Evolutionary conservation across 164 flowering plant genomes (phyloP), one percentile per base, ranked within the genome.

Genomic region (Tetrastigma voinierianum): DNA sequence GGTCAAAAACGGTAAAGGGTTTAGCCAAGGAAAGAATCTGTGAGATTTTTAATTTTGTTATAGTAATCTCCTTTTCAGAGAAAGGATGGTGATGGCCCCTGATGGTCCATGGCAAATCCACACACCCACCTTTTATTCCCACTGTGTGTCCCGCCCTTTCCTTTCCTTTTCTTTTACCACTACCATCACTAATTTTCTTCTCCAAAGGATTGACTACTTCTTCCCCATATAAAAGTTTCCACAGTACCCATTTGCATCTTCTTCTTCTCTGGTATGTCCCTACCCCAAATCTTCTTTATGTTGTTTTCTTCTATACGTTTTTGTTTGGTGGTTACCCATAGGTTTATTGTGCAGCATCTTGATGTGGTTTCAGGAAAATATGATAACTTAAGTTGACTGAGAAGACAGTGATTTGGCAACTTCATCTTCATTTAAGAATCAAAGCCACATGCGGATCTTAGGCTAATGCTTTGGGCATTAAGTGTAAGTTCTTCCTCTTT

Each of bases 41-140:
- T n/a, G n/a, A n/a, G n/a, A n/a, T n/a, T n/a, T n/a, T n/a, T n/a
- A n/a, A n/a, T n/a, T n/a, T n/a, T n/a, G n/a, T n/a, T n/a, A n/a
- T n/a, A n/a, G n/a, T n/a, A n/a, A n/a, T n/a, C n/a, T n/a, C n/a
- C n/a, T n/a, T n/a, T n/a, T n/a, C n/a, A n/a, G n/a, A 43, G 14
- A 53, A 67, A 63, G 23, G 78, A 68, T 75, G 71, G 61, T n/a
- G n/a, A n/a, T n/a, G n/a, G n/a, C n/a, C n/a, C n/a, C n/a, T 53
- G 61, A 65, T 73, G 83, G 84, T 76, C 78, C 82, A 76, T 69
- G 67, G 73, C 65, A 71, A 70, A 54, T 68, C 71, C 65, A 44
- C 61, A 62, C n/a, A n/a, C n/a, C n/a, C n/a, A n/a, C n/a, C n/a
- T n/a, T n/a, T n/a, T n/a, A n/a, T 74, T 51, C 25, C 24, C 78